Evolutionary conservation across 148 eudicot genomes (phyloP).

Genomic region (Arbutus unedo): DNA sequence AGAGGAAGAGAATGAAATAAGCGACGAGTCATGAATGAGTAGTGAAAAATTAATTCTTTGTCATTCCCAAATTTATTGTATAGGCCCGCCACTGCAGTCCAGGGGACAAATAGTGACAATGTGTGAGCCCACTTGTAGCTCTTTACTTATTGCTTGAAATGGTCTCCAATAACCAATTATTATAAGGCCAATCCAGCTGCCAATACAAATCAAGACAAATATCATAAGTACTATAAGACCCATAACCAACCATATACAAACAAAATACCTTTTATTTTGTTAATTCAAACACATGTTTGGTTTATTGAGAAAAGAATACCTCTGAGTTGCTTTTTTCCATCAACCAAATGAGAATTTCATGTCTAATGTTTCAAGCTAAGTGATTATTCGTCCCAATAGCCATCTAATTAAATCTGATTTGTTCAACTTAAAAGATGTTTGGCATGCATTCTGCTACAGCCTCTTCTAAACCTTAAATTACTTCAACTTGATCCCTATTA

Average conservation of each 20-base stretch:
- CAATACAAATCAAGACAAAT: background rate
- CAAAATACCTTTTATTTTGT: no score
- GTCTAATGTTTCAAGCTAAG: background rate
- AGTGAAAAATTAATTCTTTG: no score
- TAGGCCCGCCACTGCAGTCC: no score
- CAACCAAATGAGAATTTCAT: background rate
- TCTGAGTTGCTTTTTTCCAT: background rate
- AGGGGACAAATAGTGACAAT: conserved; percentile 19
- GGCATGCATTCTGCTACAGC: background rate
- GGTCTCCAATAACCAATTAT: conserved; percentile 54
- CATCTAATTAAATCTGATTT: background rate
- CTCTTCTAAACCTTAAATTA: background rate
- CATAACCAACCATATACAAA: background rate
- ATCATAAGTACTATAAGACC: background rate
- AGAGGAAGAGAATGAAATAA: no score
- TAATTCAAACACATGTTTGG: background rate
- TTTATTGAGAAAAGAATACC: background rate
- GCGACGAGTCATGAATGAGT: no score
- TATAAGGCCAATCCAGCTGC: conserved; percentile 49
- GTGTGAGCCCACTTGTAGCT: conserved; percentile 12
- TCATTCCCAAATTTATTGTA: no score
- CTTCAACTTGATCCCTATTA: background rate
- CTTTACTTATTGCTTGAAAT: conserved; percentile 49
- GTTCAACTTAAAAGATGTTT: background rate
- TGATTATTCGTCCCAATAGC: background rate